Percentiles rank a stretch among this genome's conserved stretches.
These are phyloP conservation scores for Giardia duodenalis DNA, from an alignment of 208 protist species.

Conservation along the genomic window DNA sequence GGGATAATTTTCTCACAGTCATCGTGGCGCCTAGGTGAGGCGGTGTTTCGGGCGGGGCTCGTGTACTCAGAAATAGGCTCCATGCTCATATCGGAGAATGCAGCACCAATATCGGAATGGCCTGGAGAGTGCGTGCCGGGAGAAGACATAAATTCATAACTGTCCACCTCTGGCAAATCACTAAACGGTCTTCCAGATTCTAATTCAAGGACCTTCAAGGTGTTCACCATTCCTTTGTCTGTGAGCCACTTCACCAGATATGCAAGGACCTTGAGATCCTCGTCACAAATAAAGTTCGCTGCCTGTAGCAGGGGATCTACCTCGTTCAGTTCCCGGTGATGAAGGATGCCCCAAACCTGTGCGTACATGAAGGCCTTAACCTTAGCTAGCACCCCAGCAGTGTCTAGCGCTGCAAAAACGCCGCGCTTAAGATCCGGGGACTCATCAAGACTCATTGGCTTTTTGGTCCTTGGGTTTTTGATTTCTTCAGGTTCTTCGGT, in stretches of 20 bases:
- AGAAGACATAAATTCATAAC: not conserved
- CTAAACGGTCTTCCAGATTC: not conserved
- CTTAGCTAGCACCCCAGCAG: not conserved
- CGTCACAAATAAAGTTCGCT: not conserved
- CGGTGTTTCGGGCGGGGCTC: not conserved
- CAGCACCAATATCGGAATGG: not conserved
- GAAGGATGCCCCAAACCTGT: not conserved
- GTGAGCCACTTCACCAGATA: not conserved
- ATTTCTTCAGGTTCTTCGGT: too few species aligned
- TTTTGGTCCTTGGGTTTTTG: not conserved
- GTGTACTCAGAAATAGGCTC: not conserved
- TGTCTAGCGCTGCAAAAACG: not conserved
- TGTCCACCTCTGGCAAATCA: not conserved
- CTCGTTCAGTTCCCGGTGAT: not conserved
- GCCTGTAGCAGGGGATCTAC: not conserved
- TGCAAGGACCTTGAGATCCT: not conserved
- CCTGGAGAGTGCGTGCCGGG: not conserved
- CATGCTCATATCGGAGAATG: conserved; percentile 10
- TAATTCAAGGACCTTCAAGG: not conserved
- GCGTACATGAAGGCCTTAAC: not conserved
- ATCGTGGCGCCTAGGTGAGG: too few species aligned
- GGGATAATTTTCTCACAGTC: not conserved
- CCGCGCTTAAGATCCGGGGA: not conserved
- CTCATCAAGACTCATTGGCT: not conserved
- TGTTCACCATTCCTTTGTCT: not conserved